phyloP scores from a whole-genome alignment of 2,329 filamentous ascomycete genomes.

The Colletotrichum siamense region DNA sequence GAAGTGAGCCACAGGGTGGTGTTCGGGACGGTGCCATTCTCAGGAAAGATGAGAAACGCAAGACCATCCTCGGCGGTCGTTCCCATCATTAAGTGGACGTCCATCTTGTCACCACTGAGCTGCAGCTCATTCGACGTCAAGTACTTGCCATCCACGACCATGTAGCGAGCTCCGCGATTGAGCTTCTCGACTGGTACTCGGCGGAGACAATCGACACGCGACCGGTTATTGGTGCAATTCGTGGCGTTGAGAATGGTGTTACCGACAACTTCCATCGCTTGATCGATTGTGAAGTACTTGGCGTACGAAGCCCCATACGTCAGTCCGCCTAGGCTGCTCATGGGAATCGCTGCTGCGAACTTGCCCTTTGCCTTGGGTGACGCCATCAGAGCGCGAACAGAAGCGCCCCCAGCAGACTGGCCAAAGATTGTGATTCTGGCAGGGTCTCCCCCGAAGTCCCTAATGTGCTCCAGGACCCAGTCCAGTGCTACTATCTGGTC shows the following conservation, averaged over 20 bases:
- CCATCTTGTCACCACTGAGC: slow-evolving; percentile 49
- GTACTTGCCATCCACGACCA: slow-evolving; percentile 64
- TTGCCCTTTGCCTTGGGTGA: slow-evolving; percentile 52
- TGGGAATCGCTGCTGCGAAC: slow-evolving; percentile 51
- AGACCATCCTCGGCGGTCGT: slow-evolving; percentile 60
- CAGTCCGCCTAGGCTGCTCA: slow-evolving; percentile 46
- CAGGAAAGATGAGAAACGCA: slow-evolving; percentile 50
- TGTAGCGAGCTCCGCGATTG: slow-evolving; percentile 49
- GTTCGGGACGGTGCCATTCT: slow-evolving; percentile 37
- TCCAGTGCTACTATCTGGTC: slow-evolving; percentile 55
- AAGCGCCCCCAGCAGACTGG: slow-evolving; percentile 57
- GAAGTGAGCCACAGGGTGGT: slow-evolving; percentile 36
- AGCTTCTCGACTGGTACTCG: slow-evolving; percentile 48
- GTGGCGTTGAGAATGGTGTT: slow-evolving; percentile 55
- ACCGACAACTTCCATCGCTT: slow-evolving; percentile 54
- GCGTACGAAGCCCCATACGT: slow-evolving; percentile 64
- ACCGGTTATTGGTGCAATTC: slow-evolving; percentile 54
- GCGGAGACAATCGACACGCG: slow-evolving; percentile 59
- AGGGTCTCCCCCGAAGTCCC: slow-evolving; percentile 61
- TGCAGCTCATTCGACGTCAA: slow-evolving; percentile 52
- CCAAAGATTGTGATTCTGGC: slow-evolving; percentile 62
- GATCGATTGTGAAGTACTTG: slow-evolving; percentile 60
- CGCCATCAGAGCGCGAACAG: slow-evolving; percentile 55
- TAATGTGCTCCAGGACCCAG: slow-evolving; percentile 56
- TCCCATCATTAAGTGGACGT: slow-evolving; percentile 62